Evolutionary conservation across 148 eudicot genomes (phyloP).

Genomic region (Pouteria glomerata): DNA sequence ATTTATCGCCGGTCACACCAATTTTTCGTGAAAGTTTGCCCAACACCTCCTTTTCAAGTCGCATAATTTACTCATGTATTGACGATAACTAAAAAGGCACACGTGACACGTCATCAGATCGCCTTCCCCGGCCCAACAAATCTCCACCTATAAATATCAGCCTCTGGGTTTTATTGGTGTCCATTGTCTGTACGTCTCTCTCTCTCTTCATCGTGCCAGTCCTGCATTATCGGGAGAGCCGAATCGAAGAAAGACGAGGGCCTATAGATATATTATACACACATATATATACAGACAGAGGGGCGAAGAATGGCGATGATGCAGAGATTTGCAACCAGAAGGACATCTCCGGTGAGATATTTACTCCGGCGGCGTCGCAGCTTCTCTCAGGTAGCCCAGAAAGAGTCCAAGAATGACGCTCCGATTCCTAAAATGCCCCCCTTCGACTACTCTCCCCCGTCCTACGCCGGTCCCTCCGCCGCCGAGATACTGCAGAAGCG

Average conservation of each 20-base stretch:
- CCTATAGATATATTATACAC: background rate
- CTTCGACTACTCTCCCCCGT: constrained; percentile 81
- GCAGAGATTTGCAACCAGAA: background rate
- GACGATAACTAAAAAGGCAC: background rate
- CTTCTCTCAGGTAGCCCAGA: constrained; percentile 13
- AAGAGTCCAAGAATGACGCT: constrained; percentile 15
- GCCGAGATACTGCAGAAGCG: constrained; percentile 68
- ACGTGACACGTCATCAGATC: background rate
- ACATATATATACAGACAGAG: background rate
- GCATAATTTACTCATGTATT: too few relatives aligned
- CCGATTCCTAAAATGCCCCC: constrained; percentile 52
- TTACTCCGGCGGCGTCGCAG: constrained; percentile 4
- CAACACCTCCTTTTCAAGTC: too few relatives aligned
- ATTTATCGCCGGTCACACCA: too few relatives aligned
- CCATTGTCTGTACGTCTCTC: background rate
- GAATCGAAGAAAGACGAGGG: background rate
- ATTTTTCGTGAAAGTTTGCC: too few relatives aligned
- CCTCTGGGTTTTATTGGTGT: background rate
- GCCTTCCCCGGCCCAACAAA: background rate
- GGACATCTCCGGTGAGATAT: background rate
- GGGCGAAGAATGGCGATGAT: constrained; percentile 5
- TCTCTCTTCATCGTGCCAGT: background rate
- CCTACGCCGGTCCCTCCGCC: constrained; percentile 72
- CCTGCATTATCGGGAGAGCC: background rate
- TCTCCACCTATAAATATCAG: background rate